phyloP scores from a whole-genome alignment of 1,139 yeast genomes.

The Lodderomyces theae region DNA sequence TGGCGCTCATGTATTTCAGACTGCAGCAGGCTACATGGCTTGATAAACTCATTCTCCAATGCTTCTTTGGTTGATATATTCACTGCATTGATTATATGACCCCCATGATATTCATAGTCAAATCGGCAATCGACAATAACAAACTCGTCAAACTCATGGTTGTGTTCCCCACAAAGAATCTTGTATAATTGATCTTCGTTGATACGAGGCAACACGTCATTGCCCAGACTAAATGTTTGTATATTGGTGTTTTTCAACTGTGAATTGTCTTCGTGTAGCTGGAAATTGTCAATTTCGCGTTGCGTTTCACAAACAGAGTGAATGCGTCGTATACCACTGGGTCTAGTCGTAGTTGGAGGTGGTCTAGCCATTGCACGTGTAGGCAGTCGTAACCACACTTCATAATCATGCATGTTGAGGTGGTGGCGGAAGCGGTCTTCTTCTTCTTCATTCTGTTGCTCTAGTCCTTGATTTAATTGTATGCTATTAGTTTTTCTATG shows the following conservation, averaged over 20 bases:
- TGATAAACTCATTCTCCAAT: constrained; percentile 50
- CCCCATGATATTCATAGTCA: constrained; percentile 88
- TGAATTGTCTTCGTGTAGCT: constrained; percentile 36
- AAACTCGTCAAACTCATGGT: constrained; percentile 55
- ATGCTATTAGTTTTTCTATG: constrained; percentile 10
- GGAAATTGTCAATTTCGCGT: constrained; percentile 32
- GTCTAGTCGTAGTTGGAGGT: not conserved
- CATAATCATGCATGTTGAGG: too few species aligned
- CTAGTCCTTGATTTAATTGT: constrained; percentile 2
- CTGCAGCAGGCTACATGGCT: too few species aligned
- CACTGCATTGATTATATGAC: constrained; percentile 82
- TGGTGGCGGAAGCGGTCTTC: too few species aligned
- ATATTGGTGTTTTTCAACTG: constrained; percentile 40
- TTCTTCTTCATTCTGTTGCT: too few species aligned
- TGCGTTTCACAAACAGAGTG: constrained; percentile 62
- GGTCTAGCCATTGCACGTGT: not conserved
- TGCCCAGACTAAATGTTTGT: constrained; percentile 44
- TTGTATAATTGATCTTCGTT: constrained; percentile 60
- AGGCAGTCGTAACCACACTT: not conserved
- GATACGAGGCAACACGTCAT: constrained; percentile 76
- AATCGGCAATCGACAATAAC: constrained; percentile 84
- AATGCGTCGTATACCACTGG: constrained; percentile 47
- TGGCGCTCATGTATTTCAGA: not conserved
- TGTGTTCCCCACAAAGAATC: constrained; percentile 57
- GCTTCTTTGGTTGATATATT: constrained; percentile 72